Percentiles rank a stretch among this genome's conserved stretches.
Evolutionary conservation across 352 stramenopile genomes (phyloP).

Genomic region (Globisporangium lucens): DNA sequence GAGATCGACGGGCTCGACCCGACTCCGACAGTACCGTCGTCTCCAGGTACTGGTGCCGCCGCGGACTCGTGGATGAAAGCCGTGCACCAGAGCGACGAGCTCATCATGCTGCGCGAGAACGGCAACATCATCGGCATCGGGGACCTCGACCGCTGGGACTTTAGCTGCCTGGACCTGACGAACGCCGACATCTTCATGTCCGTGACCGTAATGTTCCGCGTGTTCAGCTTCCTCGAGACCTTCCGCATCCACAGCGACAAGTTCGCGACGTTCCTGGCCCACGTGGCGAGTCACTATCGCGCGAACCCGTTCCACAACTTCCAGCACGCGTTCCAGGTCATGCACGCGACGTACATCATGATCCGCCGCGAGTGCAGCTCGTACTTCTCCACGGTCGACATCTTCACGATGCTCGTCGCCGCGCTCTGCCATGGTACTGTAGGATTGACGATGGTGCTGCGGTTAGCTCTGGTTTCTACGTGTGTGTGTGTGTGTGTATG

Average conservation of each 20-base stretch:
- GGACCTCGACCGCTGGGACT: constrained; percentile 51
- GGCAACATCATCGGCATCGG: constrained; percentile 41
- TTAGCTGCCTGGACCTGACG: constrained; percentile 48
- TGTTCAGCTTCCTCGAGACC: constrained; percentile 48
- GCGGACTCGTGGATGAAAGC: constrained; percentile 14
- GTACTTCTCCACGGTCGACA: constrained; percentile 49
- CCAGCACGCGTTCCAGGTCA: constrained; percentile 69
- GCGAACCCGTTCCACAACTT: constrained; percentile 77
- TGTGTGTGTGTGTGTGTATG: too few species aligned
- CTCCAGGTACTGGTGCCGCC: not conserved
- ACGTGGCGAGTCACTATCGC: constrained; percentile 58
- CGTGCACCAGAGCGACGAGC: constrained; percentile 14
- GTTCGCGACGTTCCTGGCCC: constrained; percentile 52
- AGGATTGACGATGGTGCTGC: not conserved
- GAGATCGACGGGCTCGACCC: constrained; percentile 41
- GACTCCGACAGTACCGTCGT: constrained; percentile 14
- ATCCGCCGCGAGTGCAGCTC: constrained; percentile 32
- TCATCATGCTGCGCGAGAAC: constrained; percentile 18
- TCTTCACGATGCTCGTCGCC: constrained; percentile 48
- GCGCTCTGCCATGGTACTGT: constrained; percentile 9
- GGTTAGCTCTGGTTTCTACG: too few species aligned
- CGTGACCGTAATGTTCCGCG: constrained; percentile 46
- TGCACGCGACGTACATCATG: constrained; percentile 51
- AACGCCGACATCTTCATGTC: constrained; percentile 50
- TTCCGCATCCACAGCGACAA: constrained; percentile 53